Percentiles rank a stretch among this genome's conserved stretches.
phyloP scores from a whole-genome alignment of 2,329 filamentous ascomycete species.

The Aspergillus novofumigatus region DNA sequence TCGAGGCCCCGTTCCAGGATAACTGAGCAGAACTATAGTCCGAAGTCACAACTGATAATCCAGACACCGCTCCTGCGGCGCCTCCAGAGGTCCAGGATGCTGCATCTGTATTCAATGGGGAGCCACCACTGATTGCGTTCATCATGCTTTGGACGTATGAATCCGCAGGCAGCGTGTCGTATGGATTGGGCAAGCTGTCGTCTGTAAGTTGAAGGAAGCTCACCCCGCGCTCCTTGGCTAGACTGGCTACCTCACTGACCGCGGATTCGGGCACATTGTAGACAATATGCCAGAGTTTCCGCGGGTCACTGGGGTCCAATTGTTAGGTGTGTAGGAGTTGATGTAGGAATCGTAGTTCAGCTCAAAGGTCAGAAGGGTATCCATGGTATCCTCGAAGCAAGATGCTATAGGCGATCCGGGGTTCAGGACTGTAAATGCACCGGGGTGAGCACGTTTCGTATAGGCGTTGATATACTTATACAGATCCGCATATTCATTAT shows the following conservation, averaged over 20 bases:
- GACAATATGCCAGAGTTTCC: conserved; percentile 33
- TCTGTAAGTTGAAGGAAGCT: conserved; percentile 15
- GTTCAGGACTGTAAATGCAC: conserved; percentile 14
- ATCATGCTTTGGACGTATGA: conserved; percentile 16
- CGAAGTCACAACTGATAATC: conserved; percentile 4
- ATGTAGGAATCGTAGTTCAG: conserved; percentile 22
- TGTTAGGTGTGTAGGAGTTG: conserved; percentile 16
- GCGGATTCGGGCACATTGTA: conserved; percentile 21
- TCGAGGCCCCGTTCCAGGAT: conserved; percentile 9
- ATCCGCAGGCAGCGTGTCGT: conserved; percentile 15
- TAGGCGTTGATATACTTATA: conserved; percentile 22
- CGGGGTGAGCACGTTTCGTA: conserved; percentile 14
- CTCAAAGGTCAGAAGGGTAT: conserved; percentile 31
- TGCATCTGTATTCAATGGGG: conserved; percentile 3
- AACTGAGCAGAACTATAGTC: conserved; percentile 15
- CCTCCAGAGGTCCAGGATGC: conserved; percentile 2
- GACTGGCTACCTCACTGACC: conserved; percentile 3
- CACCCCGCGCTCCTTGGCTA: conserved; percentile 7
- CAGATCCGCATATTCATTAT: conserved; percentile 24
- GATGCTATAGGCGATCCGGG: conserved; percentile 16
- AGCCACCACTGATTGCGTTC: conserved; percentile 8
- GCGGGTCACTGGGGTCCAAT: conserved; percentile 26
- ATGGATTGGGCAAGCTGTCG: conserved; percentile 14
- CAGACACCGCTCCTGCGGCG: conserved; percentile 4
- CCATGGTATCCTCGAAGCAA: conserved; percentile 30